Percentiles rank a stretch among this genome's conserved stretches.
Evolutionary conservation across 2,329 filamentous ascomycete genomes (phyloP).

Genomic region (Penicillium sp.): DNA sequence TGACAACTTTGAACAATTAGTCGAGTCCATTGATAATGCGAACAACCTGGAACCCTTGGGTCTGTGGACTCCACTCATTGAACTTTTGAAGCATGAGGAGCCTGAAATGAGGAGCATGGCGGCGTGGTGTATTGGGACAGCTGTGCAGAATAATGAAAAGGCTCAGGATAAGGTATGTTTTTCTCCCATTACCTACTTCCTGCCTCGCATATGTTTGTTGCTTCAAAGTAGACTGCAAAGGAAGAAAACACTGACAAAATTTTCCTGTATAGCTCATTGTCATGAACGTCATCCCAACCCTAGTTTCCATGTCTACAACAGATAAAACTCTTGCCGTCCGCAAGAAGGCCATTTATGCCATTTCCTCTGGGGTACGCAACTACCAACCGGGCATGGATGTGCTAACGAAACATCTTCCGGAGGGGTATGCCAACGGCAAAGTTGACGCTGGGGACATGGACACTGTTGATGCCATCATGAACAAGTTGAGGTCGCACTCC

Average conservation of each 20-base stretch:
- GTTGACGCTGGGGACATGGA: slow-evolving; percentile 90
- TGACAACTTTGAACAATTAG: slow-evolving; percentile 92
- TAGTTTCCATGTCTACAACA: slow-evolving; percentile 69
- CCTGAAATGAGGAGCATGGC: slow-evolving; percentile 79
- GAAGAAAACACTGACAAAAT: background rate
- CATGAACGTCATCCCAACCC: slow-evolving; percentile 69
- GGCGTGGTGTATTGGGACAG: slow-evolving; percentile 92
- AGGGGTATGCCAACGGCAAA: slow-evolving; percentile 61
- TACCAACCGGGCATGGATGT: slow-evolving; percentile 76
- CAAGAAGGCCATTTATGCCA: slow-evolving; percentile 86
- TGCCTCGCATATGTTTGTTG: slow-evolving; percentile 5
- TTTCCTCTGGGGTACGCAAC: slow-evolving; percentile 86
- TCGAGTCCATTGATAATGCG: slow-evolving; percentile 93
- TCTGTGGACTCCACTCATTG: slow-evolving; percentile 81
- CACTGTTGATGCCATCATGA: slow-evolving; percentile 75
- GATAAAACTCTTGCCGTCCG: slow-evolving; percentile 68
- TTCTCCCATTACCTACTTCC: background rate
- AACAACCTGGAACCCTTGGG: slow-evolving; percentile 84
- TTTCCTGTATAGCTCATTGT: slow-evolving; percentile 53
- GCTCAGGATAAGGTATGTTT: slow-evolving; percentile 72
- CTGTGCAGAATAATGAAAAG: slow-evolving; percentile 92
- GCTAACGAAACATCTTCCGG: slow-evolving; percentile 70
- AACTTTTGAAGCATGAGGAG: slow-evolving; percentile 71
- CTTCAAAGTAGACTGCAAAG: background rate
- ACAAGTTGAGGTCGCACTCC: slow-evolving; percentile 61